These are phyloP conservation scores for Carex pumila DNA, from an alignment of 176 grass and related monocot genomes.

Conservation along the genomic window DNA sequence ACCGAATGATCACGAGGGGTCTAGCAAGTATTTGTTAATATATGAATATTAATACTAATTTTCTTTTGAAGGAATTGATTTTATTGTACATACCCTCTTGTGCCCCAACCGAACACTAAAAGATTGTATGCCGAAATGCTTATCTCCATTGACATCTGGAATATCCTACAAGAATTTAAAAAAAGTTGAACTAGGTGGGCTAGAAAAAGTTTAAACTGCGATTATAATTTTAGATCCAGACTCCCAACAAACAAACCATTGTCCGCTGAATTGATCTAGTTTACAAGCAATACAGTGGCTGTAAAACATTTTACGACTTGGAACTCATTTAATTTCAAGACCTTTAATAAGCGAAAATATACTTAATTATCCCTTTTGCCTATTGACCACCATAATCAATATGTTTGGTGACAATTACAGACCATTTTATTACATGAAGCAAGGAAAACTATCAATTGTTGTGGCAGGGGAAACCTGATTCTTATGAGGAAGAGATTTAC, in stretches of 20 bases:
- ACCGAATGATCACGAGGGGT: neutral
- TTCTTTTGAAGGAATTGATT: neutral
- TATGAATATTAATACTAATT: neutral
- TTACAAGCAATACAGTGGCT: neutral
- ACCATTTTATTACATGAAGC: neutral
- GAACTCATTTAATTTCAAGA: too few relatives aligned
- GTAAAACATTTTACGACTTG: too few relatives aligned
- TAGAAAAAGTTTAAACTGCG: too few relatives aligned
- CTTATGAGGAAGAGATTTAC: conserved; percentile 14
- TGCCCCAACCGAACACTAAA: conserved; percentile 60
- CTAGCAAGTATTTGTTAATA: neutral
- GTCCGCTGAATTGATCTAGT: neutral
- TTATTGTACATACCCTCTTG: conserved; percentile 36
- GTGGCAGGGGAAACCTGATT: neutral
- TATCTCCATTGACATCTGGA: conserved; percentile 75
- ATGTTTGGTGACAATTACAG: neutral
- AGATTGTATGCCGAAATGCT: conserved; percentile 67
- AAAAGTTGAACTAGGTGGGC: neutral
- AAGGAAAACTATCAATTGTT: neutral
- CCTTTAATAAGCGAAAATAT: neutral
- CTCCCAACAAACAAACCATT: neutral
- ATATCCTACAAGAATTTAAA: conserved; percentile 42
- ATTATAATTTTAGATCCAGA: neutral
- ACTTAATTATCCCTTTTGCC: neutral
- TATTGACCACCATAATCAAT: neutral